phyloP scores from a whole-genome alignment of 257 asterid species.

The Solanum gandarillasii region DNA sequence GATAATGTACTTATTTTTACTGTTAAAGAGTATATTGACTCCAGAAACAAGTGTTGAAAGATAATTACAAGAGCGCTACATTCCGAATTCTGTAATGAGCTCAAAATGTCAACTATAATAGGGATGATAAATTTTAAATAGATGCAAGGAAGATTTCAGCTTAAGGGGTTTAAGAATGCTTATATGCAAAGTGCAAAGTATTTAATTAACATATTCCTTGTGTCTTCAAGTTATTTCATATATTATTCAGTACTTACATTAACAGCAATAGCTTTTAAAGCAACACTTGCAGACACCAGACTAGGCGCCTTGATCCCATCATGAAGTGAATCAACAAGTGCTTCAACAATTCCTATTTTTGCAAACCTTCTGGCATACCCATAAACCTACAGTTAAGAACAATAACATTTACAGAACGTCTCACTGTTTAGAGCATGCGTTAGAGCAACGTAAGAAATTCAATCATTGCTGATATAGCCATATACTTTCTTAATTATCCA shows the following conservation, averaged over 20 bases:
- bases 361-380: slow-evolving; percentile 91
- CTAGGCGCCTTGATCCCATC: slow-evolving; percentile 56
- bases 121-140: not conserved
- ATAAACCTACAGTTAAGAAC: slow-evolving; percentile 46
- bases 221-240: not conserved
- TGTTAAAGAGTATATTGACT: not conserved
- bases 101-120: not conserved
- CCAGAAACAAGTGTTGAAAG: not conserved
- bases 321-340: slow-evolving; percentile 68
- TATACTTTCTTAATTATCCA: not conserved
- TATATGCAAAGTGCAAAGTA: not conserved
- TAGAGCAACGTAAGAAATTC: not conserved
- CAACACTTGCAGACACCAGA: slow-evolving; percentile 62
- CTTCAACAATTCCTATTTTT: slow-evolving; percentile 58
- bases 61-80: not conserved
- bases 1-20: not conserved
- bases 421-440: not conserved
- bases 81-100: not conserved
- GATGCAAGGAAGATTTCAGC: not conserved
- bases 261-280: slow-evolving; percentile 83
- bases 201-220: not conserved
- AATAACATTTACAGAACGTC: not conserved
- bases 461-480: not conserved
- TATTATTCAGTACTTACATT: slow-evolving; percentile 46
- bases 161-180: not conserved